Conservation (phyloP, 2,329 filamentous ascomycete species). For the Aspergillus terreus region DNA sequence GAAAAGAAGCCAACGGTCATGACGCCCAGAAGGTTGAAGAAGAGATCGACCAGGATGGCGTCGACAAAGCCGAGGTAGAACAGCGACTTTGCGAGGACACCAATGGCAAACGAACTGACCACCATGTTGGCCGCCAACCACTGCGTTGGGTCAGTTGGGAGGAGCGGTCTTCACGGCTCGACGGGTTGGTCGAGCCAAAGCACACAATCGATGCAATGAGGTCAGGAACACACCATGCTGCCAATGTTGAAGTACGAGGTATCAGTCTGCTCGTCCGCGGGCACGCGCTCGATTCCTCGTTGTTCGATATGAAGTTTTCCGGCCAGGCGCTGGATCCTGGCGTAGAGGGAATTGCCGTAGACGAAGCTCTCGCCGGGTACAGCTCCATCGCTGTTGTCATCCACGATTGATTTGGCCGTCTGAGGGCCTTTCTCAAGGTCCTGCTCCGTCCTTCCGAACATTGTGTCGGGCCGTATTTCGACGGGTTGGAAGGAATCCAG, state of each 20-base stretch:
- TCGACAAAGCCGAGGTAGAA: slow-evolving; percentile 72
- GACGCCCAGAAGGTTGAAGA: slow-evolving; percentile 72
- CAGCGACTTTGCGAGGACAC: slow-evolving; percentile 63
- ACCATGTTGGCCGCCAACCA: slow-evolving; percentile 79
- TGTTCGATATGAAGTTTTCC: slow-evolving; percentile 67
- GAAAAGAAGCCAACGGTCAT: slow-evolving; percentile 73
- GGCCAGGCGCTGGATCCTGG: slow-evolving; percentile 60
- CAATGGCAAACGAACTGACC: slow-evolving; percentile 71
- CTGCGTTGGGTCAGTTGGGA: slow-evolving; percentile 39
- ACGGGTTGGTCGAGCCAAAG: slow-evolving; percentile 1
- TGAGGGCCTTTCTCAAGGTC: slow-evolving; percentile 34
- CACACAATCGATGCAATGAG: slow-evolving; percentile 6
- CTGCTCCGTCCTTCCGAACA: slow-evolving; percentile 17
- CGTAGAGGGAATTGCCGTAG: slow-evolving; percentile 54
- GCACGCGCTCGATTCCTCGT: slow-evolving; percentile 71
- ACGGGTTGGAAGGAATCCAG: slow-evolving; percentile 1
- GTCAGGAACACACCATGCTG: slow-evolving; percentile 59
- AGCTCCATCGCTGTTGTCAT: slow-evolving; percentile 43
- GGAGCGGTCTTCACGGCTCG: slow-evolving; percentile 9
- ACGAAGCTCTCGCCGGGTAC: slow-evolving; percentile 59
- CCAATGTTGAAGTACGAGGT: slow-evolving; percentile 63
- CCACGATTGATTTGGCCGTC: slow-evolving; percentile 22
- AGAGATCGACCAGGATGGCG: slow-evolving; percentile 66
- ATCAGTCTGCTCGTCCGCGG: slow-evolving; percentile 65
- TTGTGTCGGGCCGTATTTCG: slow-evolving; percentile 9